Evolutionary conservation across 352 stramenopile species (phyloP), one percentile per base, ranked within the genome.

Genomic region (Globisporangium middletonii): DNA sequence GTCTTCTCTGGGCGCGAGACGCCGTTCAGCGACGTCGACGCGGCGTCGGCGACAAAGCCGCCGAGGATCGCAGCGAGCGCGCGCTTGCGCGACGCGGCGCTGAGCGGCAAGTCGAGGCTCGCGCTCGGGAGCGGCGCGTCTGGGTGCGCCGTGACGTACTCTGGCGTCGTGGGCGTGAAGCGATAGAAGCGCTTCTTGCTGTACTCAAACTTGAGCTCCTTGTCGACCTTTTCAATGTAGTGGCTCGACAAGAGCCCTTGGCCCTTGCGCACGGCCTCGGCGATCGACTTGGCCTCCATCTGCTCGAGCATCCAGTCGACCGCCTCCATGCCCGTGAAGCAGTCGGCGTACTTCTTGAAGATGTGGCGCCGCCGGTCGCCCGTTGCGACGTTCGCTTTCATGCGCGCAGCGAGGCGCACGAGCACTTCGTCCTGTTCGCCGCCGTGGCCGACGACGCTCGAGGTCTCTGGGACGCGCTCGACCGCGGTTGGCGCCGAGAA

Each of bases 301-400:
- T 88, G 77, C 68, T 92, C 79, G 42, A 92, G 77, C 82, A 92
- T 92, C 82, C 82, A 92, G 68, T 92, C 79, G 26, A 92, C 82
- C 11, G 82, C 82, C 47, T 92, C 82, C 82, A 92, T 92, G 49
- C 82, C 82, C 27, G 82, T 88, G 65, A 92, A 92, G 60, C 82
- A 92, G 66, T 92, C 79, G 1, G 75, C 57, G 65, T 89, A 92
- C 53, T 88, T 88, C 62, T 89, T 89, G 57, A 92, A 92, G 52
- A 92, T 55, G 64, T 89, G 71, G 45, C 80, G 79, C 15, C 82
- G 72, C 3, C 82, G 79, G 54, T 88, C 79, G 48, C 82, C 82
- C 5, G 82, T 88, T 15, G 78, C 69, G 51, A 92, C 80, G 64
- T 86, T 89, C 47, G 88, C 75, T 63, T 92, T 89, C 79, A 92